These are phyloP conservation scores for Phoenix roebelenii DNA, from an alignment of 176 grass and related monocot species.

Conservation along the genomic window DNA sequence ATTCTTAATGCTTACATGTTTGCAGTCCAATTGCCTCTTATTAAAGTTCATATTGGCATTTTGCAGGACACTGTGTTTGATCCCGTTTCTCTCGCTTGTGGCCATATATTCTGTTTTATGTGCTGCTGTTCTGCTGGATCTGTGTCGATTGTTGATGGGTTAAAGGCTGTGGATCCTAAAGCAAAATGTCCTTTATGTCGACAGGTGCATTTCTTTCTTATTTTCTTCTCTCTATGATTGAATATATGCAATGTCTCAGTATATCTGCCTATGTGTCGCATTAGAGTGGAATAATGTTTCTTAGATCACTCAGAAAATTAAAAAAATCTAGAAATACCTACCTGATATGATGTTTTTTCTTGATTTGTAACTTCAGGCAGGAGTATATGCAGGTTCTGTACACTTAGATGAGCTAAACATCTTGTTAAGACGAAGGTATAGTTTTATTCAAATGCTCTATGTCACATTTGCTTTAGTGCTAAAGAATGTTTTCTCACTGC, in stretches of 20 bases:
- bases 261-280: too few species aligned
- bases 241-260: too few species aligned
- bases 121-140: constrained; percentile 73
- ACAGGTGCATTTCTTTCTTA: constrained; percentile 26
- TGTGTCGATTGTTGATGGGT: constrained; percentile 59
- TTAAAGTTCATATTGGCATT: neutral
- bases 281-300: too few species aligned
- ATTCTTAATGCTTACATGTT: too few species aligned
- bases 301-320: too few species aligned
- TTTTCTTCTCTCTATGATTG: neutral
- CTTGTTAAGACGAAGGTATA: constrained; percentile 55
- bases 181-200: constrained; percentile 76
- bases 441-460: neutral
- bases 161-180: constrained; percentile 42
- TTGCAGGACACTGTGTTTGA: constrained; percentile 71
- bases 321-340: too few species aligned
- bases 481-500: neutral
- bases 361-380: constrained; percentile 30
- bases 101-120: constrained; percentile 84
- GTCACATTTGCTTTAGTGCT: neutral
- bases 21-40: too few species aligned
- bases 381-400: constrained; percentile 51
- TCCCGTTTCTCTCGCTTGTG: constrained; percentile 60
- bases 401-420: constrained; percentile 76
- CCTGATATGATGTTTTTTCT: neutral